Evolutionary conservation across 2,329 filamentous ascomycete genomes (phyloP).

Genomic region (Diaporthe sp.): DNA sequence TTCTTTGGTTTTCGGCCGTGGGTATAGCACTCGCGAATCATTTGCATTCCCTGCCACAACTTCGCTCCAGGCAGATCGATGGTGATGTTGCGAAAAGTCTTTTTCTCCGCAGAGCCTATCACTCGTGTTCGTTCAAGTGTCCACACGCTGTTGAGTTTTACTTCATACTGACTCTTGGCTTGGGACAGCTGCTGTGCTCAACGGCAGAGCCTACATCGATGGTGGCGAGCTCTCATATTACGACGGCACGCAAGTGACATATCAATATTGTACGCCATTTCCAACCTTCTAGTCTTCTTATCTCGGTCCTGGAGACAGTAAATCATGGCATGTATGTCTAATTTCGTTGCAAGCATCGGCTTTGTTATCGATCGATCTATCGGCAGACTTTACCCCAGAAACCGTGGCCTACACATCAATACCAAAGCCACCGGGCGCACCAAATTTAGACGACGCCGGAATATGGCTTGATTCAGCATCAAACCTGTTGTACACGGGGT

Average conservation of each 20-base stretch:
- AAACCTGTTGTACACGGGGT: conserved; percentile 23
- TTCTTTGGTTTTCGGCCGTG: too few species aligned
- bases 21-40: too few species aligned
- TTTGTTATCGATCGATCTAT: conserved; percentile 14
- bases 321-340: background rate
- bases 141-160: too few species aligned
- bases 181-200: conserved; percentile 6
- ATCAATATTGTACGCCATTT: conserved; percentile 1
- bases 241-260: background rate
- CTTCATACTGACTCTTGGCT: background rate
- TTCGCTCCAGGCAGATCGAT: too few species aligned
- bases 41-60: too few species aligned
- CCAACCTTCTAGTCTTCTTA: background rate
- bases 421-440: conserved; percentile 17
- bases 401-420: conserved; percentile 4
- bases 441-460: conserved; percentile 9
- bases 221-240: conserved; percentile 16
- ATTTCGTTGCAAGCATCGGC: background rate
- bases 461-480: conserved; percentile 14
- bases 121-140: too few species aligned
- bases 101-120: too few species aligned
- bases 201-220: background rate
- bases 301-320: background rate
- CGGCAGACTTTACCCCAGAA: conserved; percentile 11
- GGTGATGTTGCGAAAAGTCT: too few species aligned